phyloP scores from a whole-genome alignment of 257 asterid species.

The Leptodermis oblonga region DNA sequence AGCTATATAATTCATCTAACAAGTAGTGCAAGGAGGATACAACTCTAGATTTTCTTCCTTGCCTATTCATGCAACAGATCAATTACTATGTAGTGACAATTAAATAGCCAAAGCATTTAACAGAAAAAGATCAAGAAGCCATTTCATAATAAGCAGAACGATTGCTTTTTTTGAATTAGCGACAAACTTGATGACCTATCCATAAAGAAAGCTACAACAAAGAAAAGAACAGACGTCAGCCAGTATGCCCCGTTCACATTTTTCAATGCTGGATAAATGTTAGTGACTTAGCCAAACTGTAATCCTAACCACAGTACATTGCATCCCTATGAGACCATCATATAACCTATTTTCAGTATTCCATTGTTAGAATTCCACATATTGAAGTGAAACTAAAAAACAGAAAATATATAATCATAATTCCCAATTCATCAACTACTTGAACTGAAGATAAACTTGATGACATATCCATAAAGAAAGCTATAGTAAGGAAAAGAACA shows the following conservation, averaged over 20 bases:
- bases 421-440: no score
- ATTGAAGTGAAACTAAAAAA: no score
- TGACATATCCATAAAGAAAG: no score
- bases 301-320: not conserved
- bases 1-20: not conserved
- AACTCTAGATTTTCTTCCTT: not conserved
- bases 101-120: not conserved
- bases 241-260: not conserved
- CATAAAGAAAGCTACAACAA: not conserved
- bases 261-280: not conserved
- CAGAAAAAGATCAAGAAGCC: not conserved
- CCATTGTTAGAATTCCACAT: no score
- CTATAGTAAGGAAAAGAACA: no score
- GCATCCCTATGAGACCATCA: not conserved
- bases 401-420: no score
- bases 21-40: not conserved
- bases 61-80: not conserved
- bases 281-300: not conserved
- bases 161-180: not conserved
- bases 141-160: not conserved
- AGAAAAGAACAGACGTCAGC: not conserved
- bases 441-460: no score
- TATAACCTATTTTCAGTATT: not conserved
- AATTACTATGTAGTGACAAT: not conserved
- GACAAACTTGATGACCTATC: not conserved